Percentiles rank a stretch among this genome's conserved stretches.
These are phyloP conservation scores for Boletus holoroseus DNA, from an alignment of 1,284 basidiomycete genomes.

Conservation along the genomic window DNA sequence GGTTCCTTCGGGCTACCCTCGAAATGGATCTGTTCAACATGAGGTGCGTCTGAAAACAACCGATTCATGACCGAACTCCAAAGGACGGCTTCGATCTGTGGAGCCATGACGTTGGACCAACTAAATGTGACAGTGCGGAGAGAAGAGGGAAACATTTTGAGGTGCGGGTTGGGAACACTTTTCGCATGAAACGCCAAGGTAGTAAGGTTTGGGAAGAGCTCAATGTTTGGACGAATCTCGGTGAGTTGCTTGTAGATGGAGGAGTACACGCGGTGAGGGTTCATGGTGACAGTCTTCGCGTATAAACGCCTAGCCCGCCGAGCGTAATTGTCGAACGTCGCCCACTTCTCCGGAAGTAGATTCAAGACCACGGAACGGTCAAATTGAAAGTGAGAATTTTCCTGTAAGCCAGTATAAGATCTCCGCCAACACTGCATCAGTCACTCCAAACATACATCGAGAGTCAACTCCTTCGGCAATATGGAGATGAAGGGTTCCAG, in stretches of 20 bases:
- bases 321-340: conserved; percentile 25
- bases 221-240: conserved; percentile 24
- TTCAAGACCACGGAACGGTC: conserved; percentile 4
- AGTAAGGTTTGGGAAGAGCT: conserved; percentile 29
- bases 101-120: conserved; percentile 20
- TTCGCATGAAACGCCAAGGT: conserved; percentile 20
- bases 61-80: conserved; percentile 23
- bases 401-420: conserved; percentile 12
- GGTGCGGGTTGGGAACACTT: conserved; percentile 3
- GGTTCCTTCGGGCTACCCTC: conserved; percentile 29
- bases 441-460: conserved; percentile 17
- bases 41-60: conserved; percentile 20
- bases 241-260: conserved; percentile 30
- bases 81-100: conserved; percentile 19
- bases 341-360: conserved; percentile 20
- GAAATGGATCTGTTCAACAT: conserved; percentile 22
- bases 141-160: conserved; percentile 24
- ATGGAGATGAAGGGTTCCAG: conserved; percentile 25
- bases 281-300: conserved; percentile 27
- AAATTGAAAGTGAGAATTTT: conserved; percentile 22
- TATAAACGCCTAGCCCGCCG: conserved; percentile 22
- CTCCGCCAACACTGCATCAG: background rate
- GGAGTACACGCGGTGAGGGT: conserved; percentile 28
- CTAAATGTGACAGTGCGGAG: conserved; percentile 22
- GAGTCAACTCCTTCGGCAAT: conserved; percentile 21